These are phyloP conservation scores for Pseudoturritis turrita DNA, from an alignment of 345 rosid species.

Conservation along the genomic window DNA sequence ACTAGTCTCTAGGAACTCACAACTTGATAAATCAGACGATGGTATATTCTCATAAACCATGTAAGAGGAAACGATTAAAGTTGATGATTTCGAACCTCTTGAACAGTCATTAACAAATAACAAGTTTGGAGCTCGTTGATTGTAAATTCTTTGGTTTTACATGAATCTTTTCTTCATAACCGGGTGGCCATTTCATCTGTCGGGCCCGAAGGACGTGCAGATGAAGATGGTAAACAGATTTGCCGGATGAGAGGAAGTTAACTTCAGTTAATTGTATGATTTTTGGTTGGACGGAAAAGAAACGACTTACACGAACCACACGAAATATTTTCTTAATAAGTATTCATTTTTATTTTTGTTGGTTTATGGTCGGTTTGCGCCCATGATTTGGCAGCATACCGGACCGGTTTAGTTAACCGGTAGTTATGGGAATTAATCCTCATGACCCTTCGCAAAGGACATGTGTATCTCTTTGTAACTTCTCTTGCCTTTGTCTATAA, in stretches of 20 bases:
- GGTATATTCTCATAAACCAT: neutral
- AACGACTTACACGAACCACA: constrained; percentile 72
- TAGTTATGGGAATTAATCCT: neutral
- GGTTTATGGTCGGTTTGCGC: neutral
- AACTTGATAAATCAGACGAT: neutral
- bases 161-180: constrained; percentile 33
- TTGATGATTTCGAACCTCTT: neutral
- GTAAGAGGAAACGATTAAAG: neutral
- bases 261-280: neutral
- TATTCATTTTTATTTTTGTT: too few species aligned
- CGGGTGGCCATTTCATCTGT: constrained; percentile 93
- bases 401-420: neutral
- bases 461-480: too few species aligned
- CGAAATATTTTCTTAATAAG: too few species aligned
- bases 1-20: neutral
- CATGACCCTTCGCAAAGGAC: too few species aligned
- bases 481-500: too few species aligned
- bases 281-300: neutral
- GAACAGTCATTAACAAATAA: neutral
- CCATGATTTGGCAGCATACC: neutral
- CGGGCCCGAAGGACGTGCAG: constrained; percentile 88
- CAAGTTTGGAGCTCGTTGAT: neutral
- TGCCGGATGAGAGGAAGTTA: constrained; percentile 41
- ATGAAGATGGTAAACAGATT: constrained; percentile 95
- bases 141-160: neutral